Conservation (phyloP, 2,329 filamentous ascomycete species). For the Claviceps cyperi region DNA sequence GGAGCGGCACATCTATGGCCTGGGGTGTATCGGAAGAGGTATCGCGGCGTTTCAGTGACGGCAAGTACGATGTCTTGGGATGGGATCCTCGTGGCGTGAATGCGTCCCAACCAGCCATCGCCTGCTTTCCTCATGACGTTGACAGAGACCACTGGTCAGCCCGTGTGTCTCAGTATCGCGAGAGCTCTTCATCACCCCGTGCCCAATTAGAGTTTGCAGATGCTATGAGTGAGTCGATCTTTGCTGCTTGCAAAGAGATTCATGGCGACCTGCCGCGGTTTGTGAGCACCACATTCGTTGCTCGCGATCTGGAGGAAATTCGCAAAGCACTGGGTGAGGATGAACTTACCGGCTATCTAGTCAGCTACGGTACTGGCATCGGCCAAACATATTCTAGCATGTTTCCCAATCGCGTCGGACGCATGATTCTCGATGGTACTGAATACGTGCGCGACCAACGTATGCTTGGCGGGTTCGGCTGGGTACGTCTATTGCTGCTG, state of each 20-base stretch:
- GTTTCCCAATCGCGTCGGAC: constrained; percentile 33
- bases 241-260: constrained; percentile 27
- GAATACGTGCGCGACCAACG: constrained; percentile 33
- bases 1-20: constrained; percentile 28
- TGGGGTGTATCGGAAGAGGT: constrained; percentile 24
- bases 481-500: constrained; percentile 4
- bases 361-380: constrained; percentile 38
- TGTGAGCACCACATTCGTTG: constrained; percentile 30
- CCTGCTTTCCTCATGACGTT: constrained; percentile 31
- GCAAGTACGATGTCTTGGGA: constrained; percentile 32
- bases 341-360: constrained; percentile 32
- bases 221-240: constrained; percentile 30
- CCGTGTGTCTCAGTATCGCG: constrained; percentile 23
- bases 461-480: constrained; percentile 30
- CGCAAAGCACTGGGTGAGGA: constrained; percentile 29
- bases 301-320: constrained; percentile 34
- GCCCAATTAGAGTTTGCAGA: constrained; percentile 28
- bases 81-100: constrained; percentile 42
- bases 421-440: constrained; percentile 34
- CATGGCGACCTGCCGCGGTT: constrained; percentile 32
- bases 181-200: constrained; percentile 19
- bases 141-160: constrained; percentile 32
- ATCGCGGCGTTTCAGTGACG: constrained; percentile 26
- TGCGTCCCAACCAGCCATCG: constrained; percentile 26
- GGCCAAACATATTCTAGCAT: constrained; percentile 36